Conservation (phyloP, 768 basidiomycete species). For the Botryobasidium botryosum region DNA sequence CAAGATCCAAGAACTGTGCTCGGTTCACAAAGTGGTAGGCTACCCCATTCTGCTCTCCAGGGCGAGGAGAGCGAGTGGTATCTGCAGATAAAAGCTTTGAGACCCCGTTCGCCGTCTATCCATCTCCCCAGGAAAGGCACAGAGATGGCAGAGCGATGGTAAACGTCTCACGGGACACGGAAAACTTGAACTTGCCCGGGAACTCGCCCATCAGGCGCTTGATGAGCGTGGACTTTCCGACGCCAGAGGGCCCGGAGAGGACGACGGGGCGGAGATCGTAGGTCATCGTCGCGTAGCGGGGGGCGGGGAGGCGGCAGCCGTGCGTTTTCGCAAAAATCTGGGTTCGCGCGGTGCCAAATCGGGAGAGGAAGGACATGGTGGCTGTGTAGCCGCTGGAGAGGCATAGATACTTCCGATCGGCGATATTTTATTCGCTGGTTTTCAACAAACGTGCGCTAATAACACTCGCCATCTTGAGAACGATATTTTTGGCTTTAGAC, state of each 20-base stretch:
- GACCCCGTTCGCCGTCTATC: background rate
- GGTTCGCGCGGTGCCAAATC: too few species aligned
- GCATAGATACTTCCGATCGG: too few species aligned
- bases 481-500: too few species aligned
- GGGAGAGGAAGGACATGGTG: too few species aligned
- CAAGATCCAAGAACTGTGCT: slow-evolving; percentile 24
- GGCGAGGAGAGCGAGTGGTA: slow-evolving; percentile 28
- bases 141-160: too few species aligned
- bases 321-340: too few species aligned
- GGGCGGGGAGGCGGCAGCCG: background rate
- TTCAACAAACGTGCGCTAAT: too few species aligned
- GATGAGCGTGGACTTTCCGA: slow-evolving; percentile 31
- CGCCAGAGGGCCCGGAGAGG: slow-evolving; percentile 28
- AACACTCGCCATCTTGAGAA: too few species aligned
- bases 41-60: slow-evolving; percentile 26
- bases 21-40: slow-evolving; percentile 30
- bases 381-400: too few species aligned
- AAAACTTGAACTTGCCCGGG: slow-evolving; percentile 28
- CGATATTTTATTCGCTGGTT: too few species aligned
- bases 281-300: background rate
- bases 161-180: slow-evolving; percentile 25
- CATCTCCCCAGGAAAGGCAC: too few species aligned
- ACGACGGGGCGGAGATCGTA: slow-evolving; percentile 28
- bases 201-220: slow-evolving; percentile 25
- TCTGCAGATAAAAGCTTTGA: slow-evolving; percentile 16